Percentiles rank a stretch among this genome's conserved stretches.
Evolutionary conservation across 116 monocot species (phyloP).

Genomic region (Posidonia oceanica): DNA sequence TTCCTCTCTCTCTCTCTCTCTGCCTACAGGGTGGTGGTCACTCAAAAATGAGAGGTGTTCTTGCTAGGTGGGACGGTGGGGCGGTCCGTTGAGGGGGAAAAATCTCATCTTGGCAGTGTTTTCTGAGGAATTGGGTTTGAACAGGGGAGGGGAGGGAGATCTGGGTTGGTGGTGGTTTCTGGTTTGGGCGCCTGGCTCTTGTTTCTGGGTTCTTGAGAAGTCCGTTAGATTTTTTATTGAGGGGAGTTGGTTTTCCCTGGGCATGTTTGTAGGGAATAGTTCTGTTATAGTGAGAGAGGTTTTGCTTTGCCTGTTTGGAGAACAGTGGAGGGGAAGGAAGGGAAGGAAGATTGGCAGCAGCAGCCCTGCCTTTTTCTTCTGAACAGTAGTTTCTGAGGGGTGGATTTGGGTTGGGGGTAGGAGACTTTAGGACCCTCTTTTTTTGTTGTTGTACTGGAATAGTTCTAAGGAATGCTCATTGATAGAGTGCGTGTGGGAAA

Average conservation of each 20-base stretch:
- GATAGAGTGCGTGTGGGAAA: not conserved
- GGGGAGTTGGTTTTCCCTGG: not conserved
- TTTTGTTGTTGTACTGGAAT: conserved; percentile 2
- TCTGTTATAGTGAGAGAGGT: not conserved
- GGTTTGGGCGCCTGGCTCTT: not conserved
- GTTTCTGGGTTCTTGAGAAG: not conserved
- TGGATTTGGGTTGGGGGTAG: not conserved
- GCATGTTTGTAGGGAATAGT: conserved; percentile 3
- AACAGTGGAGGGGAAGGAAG: conserved; percentile 1
- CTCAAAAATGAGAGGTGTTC: not conserved
- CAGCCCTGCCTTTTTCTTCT: not conserved
- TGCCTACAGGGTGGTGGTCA: not conserved
- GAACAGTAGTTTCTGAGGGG: not conserved
- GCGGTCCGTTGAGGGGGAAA: not conserved
- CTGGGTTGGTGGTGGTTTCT: not conserved
- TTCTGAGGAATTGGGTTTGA: not conserved
- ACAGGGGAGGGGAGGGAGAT: not conserved
- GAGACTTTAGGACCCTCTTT: not conserved
- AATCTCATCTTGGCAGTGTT: not conserved
- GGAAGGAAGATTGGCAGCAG: not conserved
- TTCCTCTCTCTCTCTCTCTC: conserved; percentile 2
- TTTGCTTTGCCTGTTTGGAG: conserved; percentile 1
- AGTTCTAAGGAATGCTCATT: conserved; percentile 5
- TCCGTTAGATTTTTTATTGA: not conserved
- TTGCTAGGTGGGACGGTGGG: not conserved